Percentiles rank a stretch among this genome's conserved stretches.
phyloP scores from a whole-genome alignment of 1,284 basidiomycete genomes.

The Xerocomus minutiporus region DNA sequence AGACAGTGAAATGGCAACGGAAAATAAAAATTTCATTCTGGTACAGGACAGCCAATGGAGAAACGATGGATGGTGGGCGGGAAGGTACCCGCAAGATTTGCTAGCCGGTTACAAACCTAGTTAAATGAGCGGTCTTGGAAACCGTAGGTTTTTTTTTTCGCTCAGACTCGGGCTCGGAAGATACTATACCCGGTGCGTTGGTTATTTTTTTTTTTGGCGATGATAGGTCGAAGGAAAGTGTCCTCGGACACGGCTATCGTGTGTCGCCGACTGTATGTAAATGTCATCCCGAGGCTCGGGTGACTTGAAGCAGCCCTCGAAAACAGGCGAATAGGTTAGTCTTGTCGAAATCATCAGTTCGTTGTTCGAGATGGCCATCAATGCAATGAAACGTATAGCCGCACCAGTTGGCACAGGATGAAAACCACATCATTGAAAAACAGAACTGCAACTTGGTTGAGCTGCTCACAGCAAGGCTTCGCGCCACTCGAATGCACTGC shows the following conservation, averaged over 20 bases:
- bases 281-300: background rate
- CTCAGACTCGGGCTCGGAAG: background rate
- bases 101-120: background rate
- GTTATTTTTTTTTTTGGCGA: background rate
- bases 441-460: background rate
- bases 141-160: background rate
- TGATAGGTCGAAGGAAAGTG: background rate
- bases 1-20: background rate
- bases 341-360: background rate
- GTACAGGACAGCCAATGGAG: too few relatives aligned
- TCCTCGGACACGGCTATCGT: background rate
- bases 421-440: constrained; percentile 1
- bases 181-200: background rate
- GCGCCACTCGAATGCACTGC: background rate
- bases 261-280: background rate
- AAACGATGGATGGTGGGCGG: background rate
- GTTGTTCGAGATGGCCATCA: constrained; percentile 1
- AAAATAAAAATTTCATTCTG: background rate
- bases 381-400: background rate
- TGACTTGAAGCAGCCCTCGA: background rate
- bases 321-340: background rate
- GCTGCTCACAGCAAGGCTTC: constrained; percentile 2
- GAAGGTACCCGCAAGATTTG: background rate
- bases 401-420: background rate
- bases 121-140: background rate